Percentiles rank a stretch among this genome's conserved stretches.
Conservation (phyloP, 2,329 filamentous ascomycete genomes). For the Geosmithia putterillii region DNA sequence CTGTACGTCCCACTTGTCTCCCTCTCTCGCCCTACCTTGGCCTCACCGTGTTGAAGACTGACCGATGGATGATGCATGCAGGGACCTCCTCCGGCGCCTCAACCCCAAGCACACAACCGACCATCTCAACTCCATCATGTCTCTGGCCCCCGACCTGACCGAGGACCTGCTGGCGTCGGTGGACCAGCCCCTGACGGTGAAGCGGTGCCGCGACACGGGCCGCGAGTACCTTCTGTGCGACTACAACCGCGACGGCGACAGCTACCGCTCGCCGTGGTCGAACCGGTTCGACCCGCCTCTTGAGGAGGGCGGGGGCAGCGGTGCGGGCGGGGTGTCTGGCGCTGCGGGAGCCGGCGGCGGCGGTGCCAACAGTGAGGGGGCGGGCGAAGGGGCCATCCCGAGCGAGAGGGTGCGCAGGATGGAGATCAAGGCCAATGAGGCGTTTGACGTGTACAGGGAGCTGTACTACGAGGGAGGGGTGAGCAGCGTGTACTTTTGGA, state of each 20-base stretch:
- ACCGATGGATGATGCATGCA: constrained; percentile 22
- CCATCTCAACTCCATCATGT: constrained; percentile 82
- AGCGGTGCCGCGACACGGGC: constrained; percentile 76
- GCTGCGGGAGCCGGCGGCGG: constrained; percentile 35
- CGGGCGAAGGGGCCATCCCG: constrained; percentile 71
- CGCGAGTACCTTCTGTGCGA: constrained; percentile 97
- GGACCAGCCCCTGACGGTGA: constrained; percentile 77
- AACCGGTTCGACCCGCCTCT: constrained; percentile 95
- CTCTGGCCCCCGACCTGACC: constrained; percentile 79
- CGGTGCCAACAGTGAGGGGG: constrained; percentile 42
- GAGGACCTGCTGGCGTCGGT: constrained; percentile 97
- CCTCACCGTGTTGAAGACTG: not conserved
- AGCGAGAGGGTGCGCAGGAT: constrained; percentile 86
- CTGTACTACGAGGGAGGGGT: constrained; percentile 96
- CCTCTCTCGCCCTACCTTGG: too few relatives aligned
- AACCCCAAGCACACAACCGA: constrained; percentile 84
- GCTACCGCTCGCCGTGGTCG: constrained; percentile 96
- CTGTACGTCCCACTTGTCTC: constrained; percentile 46
- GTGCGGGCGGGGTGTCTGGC: constrained; percentile 26
- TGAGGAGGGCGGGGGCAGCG: constrained; percentile 43
- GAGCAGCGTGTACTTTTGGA: constrained; percentile 96
- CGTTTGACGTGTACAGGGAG: constrained; percentile 93
- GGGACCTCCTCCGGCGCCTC: constrained; percentile 94
- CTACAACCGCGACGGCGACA: constrained; percentile 98
- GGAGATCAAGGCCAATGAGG: constrained; percentile 88